Percentiles rank a stretch among this genome's conserved stretches.
Conservation (phyloP, 768 basidiomycete genomes). For the Podaxis mareebaensis region DNA sequence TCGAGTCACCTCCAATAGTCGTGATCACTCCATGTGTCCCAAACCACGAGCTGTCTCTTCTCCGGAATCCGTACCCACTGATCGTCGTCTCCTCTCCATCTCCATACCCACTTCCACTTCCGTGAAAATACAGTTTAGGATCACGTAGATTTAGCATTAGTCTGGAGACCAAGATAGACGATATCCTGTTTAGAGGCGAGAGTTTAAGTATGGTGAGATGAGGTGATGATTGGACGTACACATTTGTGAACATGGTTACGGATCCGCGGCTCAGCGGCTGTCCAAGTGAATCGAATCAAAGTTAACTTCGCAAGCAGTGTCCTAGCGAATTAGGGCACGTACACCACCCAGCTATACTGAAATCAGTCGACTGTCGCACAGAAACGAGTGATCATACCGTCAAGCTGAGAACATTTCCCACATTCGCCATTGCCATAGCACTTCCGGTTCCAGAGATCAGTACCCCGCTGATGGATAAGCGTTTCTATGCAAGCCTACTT, state of each 20-base stretch:
- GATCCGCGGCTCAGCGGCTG: conserved; percentile 25
- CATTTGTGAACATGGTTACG: conserved; percentile 27
- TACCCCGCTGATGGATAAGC: conserved; percentile 2
- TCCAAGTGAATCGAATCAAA: background rate
- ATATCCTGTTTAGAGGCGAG: conserved; percentile 16
- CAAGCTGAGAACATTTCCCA: conserved; percentile 19
- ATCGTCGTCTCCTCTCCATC: background rate
- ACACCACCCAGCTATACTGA: conserved; percentile 7
- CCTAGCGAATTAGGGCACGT: background rate
- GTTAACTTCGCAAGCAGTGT: background rate
- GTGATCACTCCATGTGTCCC: background rate
- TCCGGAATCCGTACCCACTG: background rate
- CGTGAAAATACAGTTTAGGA: conserved; percentile 21
- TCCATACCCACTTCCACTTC: background rate
- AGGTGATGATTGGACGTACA: conserved; percentile 19
- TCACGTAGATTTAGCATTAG: conserved; percentile 26
- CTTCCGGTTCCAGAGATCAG: conserved; percentile 10
- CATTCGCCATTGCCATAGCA: background rate
- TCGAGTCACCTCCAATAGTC: background rate
- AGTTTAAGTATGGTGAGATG: background rate
- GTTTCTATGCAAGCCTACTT: conserved; percentile 4
- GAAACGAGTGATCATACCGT: conserved; percentile 13
- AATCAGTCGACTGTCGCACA: background rate
- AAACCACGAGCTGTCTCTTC: background rate
- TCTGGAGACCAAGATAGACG: conserved; percentile 23